Percentiles rank a stretch among this genome's conserved stretches.
phyloP scores from a whole-genome alignment of 192 early-diverging fungal genomes.

The Coemansia sp. region DNA sequence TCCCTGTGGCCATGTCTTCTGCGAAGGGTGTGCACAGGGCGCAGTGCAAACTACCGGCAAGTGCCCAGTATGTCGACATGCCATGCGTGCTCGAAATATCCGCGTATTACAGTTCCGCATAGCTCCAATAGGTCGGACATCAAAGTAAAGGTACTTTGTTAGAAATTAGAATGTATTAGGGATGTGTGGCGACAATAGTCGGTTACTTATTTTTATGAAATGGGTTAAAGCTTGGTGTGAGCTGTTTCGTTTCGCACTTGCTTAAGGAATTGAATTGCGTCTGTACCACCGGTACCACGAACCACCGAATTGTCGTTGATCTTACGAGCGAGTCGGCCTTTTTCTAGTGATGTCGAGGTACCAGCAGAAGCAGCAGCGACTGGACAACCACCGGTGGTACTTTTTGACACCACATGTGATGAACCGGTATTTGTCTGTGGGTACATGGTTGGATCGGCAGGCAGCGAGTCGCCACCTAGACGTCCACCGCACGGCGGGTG shows the following conservation, averaged over 20 bases:
- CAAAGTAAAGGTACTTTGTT: not conserved
- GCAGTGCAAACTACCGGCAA: constrained; percentile 39
- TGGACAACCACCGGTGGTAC: not conserved
- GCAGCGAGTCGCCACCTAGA: constrained; percentile 50
- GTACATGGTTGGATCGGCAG: constrained; percentile 54
- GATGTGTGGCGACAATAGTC: not conserved
- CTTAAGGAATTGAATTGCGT: constrained; percentile 92
- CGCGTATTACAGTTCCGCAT: constrained; percentile 50
- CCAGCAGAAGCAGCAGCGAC: not conserved
- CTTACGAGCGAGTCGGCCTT: constrained; percentile 62
- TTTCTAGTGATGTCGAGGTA: not conserved
- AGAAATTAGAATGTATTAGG: not conserved
- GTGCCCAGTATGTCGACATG: constrained; percentile 28
- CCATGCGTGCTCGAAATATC: constrained; percentile 36
- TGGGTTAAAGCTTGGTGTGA: constrained; percentile 47
- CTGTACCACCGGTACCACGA: constrained; percentile 81
- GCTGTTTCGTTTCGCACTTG: constrained; percentile 84
- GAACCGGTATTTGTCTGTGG: constrained; percentile 49
- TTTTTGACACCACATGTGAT: constrained; percentile 5
- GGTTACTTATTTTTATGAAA: not conserved
- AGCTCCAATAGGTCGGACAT: constrained; percentile 24
- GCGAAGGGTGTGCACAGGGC: constrained; percentile 48
- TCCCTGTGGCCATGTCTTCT: constrained; percentile 46
- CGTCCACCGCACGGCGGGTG: constrained; percentile 27
- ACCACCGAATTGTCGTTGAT: constrained; percentile 64